phyloP scores from a whole-genome alignment of 2,329 filamentous ascomycete species.

The Ramularia endophylla region DNA sequence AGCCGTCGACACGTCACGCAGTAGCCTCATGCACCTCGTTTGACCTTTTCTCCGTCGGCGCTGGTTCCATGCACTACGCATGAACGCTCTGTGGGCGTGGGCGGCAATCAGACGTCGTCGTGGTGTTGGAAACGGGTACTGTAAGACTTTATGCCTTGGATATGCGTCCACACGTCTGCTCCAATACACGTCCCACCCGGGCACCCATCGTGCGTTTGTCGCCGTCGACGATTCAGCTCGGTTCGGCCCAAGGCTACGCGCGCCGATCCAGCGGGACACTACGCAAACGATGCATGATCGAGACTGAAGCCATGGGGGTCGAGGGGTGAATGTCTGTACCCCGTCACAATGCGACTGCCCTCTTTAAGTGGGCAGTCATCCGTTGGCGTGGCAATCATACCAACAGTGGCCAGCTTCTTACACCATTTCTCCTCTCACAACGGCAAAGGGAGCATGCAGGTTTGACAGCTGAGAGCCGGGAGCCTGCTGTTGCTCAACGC shows the following conservation, averaged over 20 bases:
- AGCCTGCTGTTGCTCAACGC: conserved; percentile 16
- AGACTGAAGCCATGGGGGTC: conserved; percentile 10
- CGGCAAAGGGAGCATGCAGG: conserved; percentile 3
- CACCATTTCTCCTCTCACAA: conserved; percentile 3
- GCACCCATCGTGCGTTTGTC: conserved; percentile 10
- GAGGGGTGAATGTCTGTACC: conserved; percentile 8
- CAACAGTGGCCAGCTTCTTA: conserved; percentile 2
- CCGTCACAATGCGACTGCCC: conserved; percentile 8
- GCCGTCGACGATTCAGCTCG: conserved; percentile 5
- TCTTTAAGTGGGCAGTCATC: conserved; percentile 9
- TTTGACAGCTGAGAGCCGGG: conserved; percentile 7
- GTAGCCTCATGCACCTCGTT: conserved; percentile 17
- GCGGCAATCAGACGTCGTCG: conserved; percentile 8
- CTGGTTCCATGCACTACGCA: conserved; percentile 10
- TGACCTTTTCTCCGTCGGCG: conserved; percentile 10
- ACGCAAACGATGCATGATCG: conserved; percentile 19
- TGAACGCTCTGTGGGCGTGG: conserved; percentile 17
- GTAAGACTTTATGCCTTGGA: conserved; percentile 11
- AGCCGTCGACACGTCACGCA: conserved; percentile 14
- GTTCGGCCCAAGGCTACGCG: conserved; percentile 20
- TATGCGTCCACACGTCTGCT: conserved; percentile 10
- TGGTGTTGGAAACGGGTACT: neutral
- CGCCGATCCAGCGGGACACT: conserved; percentile 20
- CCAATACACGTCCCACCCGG: conserved; percentile 6
- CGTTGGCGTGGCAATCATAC: conserved; percentile 14